Base-by-base conservation (phyloP, 257 asterid genomes). In the Penstemon davidsonii region DNA sequence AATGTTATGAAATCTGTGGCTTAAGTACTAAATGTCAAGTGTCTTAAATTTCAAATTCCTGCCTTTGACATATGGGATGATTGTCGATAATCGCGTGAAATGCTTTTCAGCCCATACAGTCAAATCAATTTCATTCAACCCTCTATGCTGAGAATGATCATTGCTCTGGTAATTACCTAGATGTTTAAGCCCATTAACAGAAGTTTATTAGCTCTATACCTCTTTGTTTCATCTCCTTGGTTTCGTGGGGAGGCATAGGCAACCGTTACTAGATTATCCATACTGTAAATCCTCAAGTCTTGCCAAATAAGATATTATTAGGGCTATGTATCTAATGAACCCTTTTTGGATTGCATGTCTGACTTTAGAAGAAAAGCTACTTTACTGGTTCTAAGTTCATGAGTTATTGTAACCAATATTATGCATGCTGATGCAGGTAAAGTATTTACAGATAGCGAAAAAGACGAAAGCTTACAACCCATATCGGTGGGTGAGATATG, bases 401-500 rank as follows among this genome's bases (percentile, higher is more conserved):
- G 43, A 18, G 45, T 49, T 70, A 13, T 72, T 66, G 53, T 57
- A 33, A 64, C 64, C 60, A 73, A 33, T 46, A 50, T 52, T 61
- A 15, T 75, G 64, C 70, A 8, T 64, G 62, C 57, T 62, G 45
- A 46, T 78, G 81, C 88, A 94, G 97, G 99, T 94, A 75, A 91
- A 94, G 74, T 94, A 94, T 78, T 78, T 94, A 68, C 99, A 94
- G 75, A 94, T 94, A 53, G 92, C 95, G 11, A 94, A 91, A 89
- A 88, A 79, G 78, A 73, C 85, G 78, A 88, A 94, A 80, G 78
- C 83, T 7, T 82, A 86, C 70, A 94, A 94, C 69, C 97, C 97
- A 0, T 91, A 88, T 70, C 88, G 99, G 52, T 94, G 99, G 97
- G 99, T 94, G 82, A 84, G 97, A 83, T 91, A 94, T 41, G 99